Evolutionary conservation across 176 grass and related monocot genomes (phyloP), one percentile per base, ranked within the genome.

Genomic region (Aechmea fasciata): DNA sequence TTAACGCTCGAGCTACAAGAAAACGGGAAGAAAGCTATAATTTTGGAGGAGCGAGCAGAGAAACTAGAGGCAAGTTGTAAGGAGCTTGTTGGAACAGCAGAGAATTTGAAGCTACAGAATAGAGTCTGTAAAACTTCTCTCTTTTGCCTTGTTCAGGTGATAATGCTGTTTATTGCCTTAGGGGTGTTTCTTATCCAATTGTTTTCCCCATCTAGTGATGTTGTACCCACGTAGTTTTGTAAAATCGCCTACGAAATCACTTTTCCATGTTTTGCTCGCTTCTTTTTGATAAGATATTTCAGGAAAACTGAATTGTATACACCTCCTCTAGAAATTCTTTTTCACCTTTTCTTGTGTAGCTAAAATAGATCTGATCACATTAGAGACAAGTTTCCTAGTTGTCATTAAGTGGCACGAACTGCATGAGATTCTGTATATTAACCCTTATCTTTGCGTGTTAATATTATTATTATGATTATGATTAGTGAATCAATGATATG

Each of bases 31-130:
- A 85, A 78, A 79, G 78, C 76, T 50, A 15, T 80, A 33, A 72
- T 75, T 75, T 64, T 85, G 18, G 88, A 80, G 10, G 50, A 74
- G 57, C 67, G 80, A 77, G 70, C 79, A 22, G 79, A 87, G 59
- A 76, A 71, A 15, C 26, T 91, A 63, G 79, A 80, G 79, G 53
- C 69, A 14, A 70, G 65, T 0, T 75, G 78, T 63, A 80, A 75
- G 49, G 89, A 88, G 64, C 82, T 88, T 9, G 59, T 73, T 0
- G 57, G 63, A 53, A 68, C 62, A 24, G 78, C 79, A 4, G 76
- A 88, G 49, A 67, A 62, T 9, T 85, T 92, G 73, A 82, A 48
- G 66, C 66, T 92, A 63, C 79, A 92, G 50, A 88, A 69, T 33
- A 61, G 41, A 57, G 76, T 77, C 61, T 82, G 68, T 69, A 83